Conservation (phyloP, 2,329 filamentous ascomycete genomes). For the Colletotrichum gigasporum region DNA sequence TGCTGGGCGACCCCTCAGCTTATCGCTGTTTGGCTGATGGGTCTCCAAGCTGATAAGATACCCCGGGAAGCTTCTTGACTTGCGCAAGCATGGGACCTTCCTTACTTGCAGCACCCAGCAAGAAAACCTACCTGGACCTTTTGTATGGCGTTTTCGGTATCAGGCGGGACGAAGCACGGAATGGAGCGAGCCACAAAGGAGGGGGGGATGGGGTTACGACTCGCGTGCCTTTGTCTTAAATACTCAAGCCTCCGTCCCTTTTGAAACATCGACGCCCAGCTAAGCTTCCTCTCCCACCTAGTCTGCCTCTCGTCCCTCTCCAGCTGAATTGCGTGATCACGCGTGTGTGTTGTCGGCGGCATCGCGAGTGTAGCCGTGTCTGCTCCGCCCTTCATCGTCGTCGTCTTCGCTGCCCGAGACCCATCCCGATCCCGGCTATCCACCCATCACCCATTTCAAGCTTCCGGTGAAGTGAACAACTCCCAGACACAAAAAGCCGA, state of each 20-base stretch:
- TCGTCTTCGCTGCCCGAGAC: not conserved
- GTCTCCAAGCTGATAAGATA: slow-evolving; percentile 27
- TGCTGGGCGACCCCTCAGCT: slow-evolving; percentile 1
- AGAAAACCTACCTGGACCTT: not conserved
- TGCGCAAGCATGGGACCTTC: not conserved
- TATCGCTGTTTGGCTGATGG: slow-evolving; percentile 23
- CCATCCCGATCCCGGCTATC: too few species aligned
- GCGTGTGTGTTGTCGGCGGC: not conserved
- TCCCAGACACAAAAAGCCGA: not conserved
- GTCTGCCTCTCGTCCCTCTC: not conserved
- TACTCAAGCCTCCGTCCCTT: not conserved
- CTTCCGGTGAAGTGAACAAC: too few species aligned
- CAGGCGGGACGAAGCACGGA: slow-evolving; percentile 4
- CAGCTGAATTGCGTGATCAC: slow-evolving; percentile 16
- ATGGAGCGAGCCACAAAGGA: not conserved
- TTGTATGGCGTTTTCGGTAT: slow-evolving; percentile 16
- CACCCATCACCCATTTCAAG: too few species aligned
- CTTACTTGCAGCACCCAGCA: not conserved
- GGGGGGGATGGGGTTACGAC: slow-evolving; percentile 11
- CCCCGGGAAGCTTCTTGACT: slow-evolving; percentile 10
- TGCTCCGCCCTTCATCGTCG: not conserved
- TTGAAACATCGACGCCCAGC: not conserved
- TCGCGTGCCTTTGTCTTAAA: slow-evolving; percentile 16
- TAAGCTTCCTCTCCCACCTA: too few species aligned
- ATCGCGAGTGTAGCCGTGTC: not conserved